Conservation (phyloP, 305 asterid species). For the Rubia balearica region DNA sequence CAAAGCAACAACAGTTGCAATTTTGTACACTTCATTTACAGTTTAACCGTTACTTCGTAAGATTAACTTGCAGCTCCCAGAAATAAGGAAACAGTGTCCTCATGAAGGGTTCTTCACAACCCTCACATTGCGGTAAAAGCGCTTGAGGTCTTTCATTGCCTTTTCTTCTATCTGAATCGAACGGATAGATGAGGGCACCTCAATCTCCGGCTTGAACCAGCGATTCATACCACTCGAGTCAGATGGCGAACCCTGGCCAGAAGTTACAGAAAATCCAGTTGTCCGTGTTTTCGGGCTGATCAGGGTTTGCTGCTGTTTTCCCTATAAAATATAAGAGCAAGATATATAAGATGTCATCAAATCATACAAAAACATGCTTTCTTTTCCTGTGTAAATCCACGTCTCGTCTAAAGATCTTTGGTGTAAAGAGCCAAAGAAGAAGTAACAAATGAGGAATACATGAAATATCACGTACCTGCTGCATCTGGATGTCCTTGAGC, state of each 20-base stretch:
- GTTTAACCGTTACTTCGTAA: slow-evolving; percentile 18
- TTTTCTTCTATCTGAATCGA: slow-evolving; percentile 90
- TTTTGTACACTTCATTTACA: slow-evolving; percentile 47
- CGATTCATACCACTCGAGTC: slow-evolving; percentile 57
- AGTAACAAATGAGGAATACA: background rate
- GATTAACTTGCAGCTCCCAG: slow-evolving; percentile 12
- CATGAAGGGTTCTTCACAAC: slow-evolving; percentile 70
- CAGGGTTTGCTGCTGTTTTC: slow-evolving; percentile 42
- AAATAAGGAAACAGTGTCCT: slow-evolving; percentile 4
- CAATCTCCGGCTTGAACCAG: slow-evolving; percentile 86
- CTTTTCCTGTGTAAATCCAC: background rate
- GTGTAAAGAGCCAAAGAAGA: background rate
- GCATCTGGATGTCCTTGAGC: slow-evolving; percentile 84
- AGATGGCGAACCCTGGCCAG: slow-evolving; percentile 73
- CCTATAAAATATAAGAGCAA: slow-evolving; percentile 25
- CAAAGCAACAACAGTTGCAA: background rate
- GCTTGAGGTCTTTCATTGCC: slow-evolving; percentile 88
- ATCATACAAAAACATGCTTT: background rate
- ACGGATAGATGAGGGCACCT: slow-evolving; percentile 33
- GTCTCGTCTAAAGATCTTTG: background rate
- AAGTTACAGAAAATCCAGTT: slow-evolving; percentile 64
- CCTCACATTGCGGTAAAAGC: slow-evolving; percentile 79
- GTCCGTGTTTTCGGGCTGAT: slow-evolving; percentile 68
- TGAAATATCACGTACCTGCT: slow-evolving; percentile 51
- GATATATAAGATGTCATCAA: background rate